Evolutionary conservation across 1,284 basidiomycete species (phyloP).

Genomic region (Macrocybe sp.): DNA sequence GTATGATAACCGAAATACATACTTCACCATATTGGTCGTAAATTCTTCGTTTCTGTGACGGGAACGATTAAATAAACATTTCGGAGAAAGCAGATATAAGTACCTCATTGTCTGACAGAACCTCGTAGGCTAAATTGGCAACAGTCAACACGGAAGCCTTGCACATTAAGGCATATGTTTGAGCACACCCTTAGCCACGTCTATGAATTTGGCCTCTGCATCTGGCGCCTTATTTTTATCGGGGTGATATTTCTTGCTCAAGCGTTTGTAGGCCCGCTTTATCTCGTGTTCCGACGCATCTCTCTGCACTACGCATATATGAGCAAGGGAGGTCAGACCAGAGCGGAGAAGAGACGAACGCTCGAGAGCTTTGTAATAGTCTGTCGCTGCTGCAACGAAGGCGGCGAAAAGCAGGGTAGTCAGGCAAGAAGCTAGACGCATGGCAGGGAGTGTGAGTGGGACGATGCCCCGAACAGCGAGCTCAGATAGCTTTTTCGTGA

Average conservation of each 20-base stretch:
- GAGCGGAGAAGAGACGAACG: slow-evolving; percentile 41
- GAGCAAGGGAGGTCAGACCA: slow-evolving; percentile 13
- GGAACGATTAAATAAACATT: background rate
- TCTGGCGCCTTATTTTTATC: slow-evolving; percentile 88
- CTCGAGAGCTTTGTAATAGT: slow-evolving; percentile 74
- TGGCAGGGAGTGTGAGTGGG: slow-evolving; percentile 2
- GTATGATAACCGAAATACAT: slow-evolving; percentile 9
- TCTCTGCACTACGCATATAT: slow-evolving; percentile 52
- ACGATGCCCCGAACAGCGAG: background rate
- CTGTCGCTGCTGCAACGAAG: slow-evolving; percentile 48
- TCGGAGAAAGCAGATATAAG: background rate
- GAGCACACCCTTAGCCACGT: slow-evolving; percentile 79
- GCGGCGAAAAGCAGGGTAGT: slow-evolving; percentile 40
- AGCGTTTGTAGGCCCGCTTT: slow-evolving; percentile 85
- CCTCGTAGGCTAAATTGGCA: slow-evolving; percentile 74
- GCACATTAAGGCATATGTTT: background rate
- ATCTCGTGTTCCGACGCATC: slow-evolving; percentile 86
- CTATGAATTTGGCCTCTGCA: slow-evolving; percentile 83
- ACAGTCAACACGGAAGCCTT: slow-evolving; percentile 7
- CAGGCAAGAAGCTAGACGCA: slow-evolving; percentile 25
- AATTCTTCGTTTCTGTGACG: slow-evolving; percentile 74
- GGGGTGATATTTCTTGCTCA: slow-evolving; percentile 88
- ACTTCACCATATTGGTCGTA: slow-evolving; percentile 92
- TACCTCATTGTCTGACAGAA: slow-evolving; percentile 64
- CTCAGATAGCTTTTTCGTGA: slow-evolving; percentile 2